These are phyloP conservation scores for Sarcomyxa edulis DNA, from an alignment of 768 basidiomycete genomes.

Conservation along the genomic window DNA sequence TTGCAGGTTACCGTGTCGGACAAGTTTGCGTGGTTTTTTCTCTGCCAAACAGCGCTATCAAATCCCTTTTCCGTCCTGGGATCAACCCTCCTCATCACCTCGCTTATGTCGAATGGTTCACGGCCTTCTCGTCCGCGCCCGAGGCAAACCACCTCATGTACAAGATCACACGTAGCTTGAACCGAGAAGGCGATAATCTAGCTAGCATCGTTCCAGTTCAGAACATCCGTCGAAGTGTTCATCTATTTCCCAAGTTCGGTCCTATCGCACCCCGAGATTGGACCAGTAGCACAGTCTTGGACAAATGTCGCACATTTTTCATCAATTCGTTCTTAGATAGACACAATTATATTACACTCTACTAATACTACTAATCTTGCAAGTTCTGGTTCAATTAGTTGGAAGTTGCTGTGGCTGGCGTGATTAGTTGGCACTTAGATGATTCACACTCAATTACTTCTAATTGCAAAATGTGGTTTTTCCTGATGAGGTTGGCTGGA, in stretches of 20 bases:
- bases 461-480: too few relatives aligned
- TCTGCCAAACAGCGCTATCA: slow-evolving; percentile 5
- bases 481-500: too few relatives aligned
- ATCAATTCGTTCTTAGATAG: slow-evolving; percentile 23
- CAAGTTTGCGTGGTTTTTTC: slow-evolving; percentile 18
- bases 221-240: slow-evolving; percentile 19
- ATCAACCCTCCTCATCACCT: slow-evolving; percentile 11
- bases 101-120: slow-evolving; percentile 26
- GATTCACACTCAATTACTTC: too few relatives aligned
- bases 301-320: slow-evolving; percentile 21
- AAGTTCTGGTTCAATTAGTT: too few relatives aligned
- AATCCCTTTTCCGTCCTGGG: slow-evolving; percentile 4
- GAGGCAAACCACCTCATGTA: slow-evolving; percentile 19
- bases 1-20: slow-evolving; percentile 19
- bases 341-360: slow-evolving; percentile 21
- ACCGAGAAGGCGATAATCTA: slow-evolving; percentile 4
- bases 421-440: too few relatives aligned
- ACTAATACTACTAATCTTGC: too few relatives aligned
- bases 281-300: slow-evolving; percentile 26
- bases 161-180: slow-evolving; percentile 11
- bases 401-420: too few relatives aligned
- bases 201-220: slow-evolving; percentile 19
- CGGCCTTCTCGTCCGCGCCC: slow-evolving; percentile 5
- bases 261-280: slow-evolving; percentile 20
- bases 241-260: slow-evolving; percentile 27